phyloP scores from a whole-genome alignment of 179 eudicot species.

The Drosera spatulata region DNA sequence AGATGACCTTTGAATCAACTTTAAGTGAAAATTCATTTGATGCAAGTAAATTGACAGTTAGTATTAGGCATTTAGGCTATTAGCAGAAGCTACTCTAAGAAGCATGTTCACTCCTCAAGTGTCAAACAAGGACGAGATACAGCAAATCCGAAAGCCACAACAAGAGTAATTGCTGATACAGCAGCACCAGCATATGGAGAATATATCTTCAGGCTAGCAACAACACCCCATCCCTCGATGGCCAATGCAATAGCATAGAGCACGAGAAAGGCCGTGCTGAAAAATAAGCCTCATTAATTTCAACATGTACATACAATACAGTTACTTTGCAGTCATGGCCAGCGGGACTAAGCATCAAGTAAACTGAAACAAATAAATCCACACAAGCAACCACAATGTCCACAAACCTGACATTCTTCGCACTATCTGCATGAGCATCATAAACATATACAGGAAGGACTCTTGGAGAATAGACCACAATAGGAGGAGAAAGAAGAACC shows the following conservation, averaged over 20 bases:
- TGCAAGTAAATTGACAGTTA: too few relatives aligned
- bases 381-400: background rate
- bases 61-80: too few relatives aligned
- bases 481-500: conserved; percentile 99
- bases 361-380: background rate
- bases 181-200: conserved; percentile 99
- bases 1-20: too few relatives aligned
- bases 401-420: conserved; percentile 92
- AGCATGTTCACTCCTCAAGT: conserved; percentile 52
- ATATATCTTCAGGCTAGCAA: conserved; percentile 89
- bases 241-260: conserved; percentile 97
- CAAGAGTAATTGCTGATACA: conserved; percentile 93
- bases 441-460: conserved; percentile 97
- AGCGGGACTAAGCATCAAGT: too few relatives aligned
- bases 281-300: conserved; percentile 11
- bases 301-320: background rate
- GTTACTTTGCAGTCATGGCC: background rate
- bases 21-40: too few relatives aligned
- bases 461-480: conserved; percentile 95
- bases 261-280: conserved; percentile 84
- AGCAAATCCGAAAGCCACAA: conserved; percentile 96
- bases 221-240: conserved; percentile 98
- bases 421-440: conserved; percentile 99
- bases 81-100: background rate
- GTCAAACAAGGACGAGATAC: conserved; percentile 97